Evolutionary conservation across 2,329 filamentous ascomycete species (phyloP).

Genomic region (Alternaria brassicicola): DNA sequence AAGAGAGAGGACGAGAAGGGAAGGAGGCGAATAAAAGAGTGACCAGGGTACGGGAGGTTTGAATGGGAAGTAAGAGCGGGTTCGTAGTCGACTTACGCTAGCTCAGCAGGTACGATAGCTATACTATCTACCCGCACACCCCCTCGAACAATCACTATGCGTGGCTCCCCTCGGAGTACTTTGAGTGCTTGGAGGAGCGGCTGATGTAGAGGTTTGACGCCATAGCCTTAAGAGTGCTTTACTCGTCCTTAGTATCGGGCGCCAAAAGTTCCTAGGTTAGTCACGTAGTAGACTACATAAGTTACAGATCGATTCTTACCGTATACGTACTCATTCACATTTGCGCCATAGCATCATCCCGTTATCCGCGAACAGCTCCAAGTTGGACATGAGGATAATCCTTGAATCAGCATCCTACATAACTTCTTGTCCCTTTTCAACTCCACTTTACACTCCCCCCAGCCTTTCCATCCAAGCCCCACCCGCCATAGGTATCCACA

Average conservation of each 20-base stretch:
- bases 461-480: conserved; percentile 33
- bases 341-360: too few relatives aligned
- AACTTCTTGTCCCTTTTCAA: not conserved
- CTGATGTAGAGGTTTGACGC: too few relatives aligned
- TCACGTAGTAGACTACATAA: too few relatives aligned
- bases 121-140: too few relatives aligned
- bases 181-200: too few relatives aligned
- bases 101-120: not conserved
- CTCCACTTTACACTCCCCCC: conserved; percentile 36
- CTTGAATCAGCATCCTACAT: not conserved
- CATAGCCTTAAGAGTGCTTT: too few relatives aligned
- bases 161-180: too few relatives aligned
- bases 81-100: not conserved
- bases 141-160: too few relatives aligned
- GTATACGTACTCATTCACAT: too few relatives aligned
- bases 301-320: too few relatives aligned
- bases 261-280: too few relatives aligned
- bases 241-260: too few relatives aligned
- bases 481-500: conserved; percentile 41
- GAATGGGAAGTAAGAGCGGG: not conserved
- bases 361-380: not conserved
- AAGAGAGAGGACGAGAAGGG: not conserved
- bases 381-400: not conserved
- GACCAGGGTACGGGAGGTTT: not conserved
- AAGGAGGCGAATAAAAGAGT: not conserved